These are phyloP conservation scores for Diaporthe vexans DNA, from an alignment of 2,329 filamentous ascomycete genomes.

Conservation along the genomic window DNA sequence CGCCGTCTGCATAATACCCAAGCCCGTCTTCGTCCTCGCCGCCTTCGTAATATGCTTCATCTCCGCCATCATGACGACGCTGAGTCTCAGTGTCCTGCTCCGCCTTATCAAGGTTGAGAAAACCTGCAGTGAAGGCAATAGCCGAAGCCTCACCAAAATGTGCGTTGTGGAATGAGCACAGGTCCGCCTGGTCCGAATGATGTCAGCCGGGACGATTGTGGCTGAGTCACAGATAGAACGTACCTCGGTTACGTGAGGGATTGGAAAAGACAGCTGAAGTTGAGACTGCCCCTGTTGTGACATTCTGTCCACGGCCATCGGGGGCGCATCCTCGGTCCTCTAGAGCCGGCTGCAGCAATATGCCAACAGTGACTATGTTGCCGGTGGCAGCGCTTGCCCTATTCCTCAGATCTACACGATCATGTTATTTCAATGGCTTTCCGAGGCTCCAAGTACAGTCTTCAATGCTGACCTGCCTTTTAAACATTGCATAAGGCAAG, in stretches of 20 bases:
- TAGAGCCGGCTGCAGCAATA: conserved; percentile 20
- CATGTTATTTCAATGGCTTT: conserved; percentile 9
- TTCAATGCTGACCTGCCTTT: neutral
- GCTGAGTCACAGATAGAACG: conserved; percentile 38
- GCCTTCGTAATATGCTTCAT: conserved; percentile 53
- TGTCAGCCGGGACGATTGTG: conserved; percentile 31
- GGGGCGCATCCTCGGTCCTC: conserved; percentile 25
- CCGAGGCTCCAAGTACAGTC: neutral
- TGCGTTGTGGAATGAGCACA: conserved; percentile 68
- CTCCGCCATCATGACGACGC: conserved; percentile 50
- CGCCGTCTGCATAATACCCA: conserved; percentile 88
- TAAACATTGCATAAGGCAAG: neutral
- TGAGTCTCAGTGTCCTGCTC: conserved; percentile 45
- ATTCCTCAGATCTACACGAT: conserved; percentile 1
- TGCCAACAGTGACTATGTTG: conserved; percentile 13
- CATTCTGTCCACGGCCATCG: conserved; percentile 33
- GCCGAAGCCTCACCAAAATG: conserved; percentile 70
- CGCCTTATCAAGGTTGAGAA: conserved; percentile 54
- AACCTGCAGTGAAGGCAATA: conserved; percentile 61
- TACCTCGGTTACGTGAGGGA: conserved; percentile 57
- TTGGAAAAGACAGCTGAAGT: conserved; percentile 43
- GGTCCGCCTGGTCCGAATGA: conserved; percentile 65
- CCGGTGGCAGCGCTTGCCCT: neutral
- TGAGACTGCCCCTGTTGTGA: conserved; percentile 30
- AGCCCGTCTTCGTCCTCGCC: conserved; percentile 71